Evolutionary conservation across 163 green algal species (phyloP).

Genomic region (Trebouxiophyceae sp.): DNA sequence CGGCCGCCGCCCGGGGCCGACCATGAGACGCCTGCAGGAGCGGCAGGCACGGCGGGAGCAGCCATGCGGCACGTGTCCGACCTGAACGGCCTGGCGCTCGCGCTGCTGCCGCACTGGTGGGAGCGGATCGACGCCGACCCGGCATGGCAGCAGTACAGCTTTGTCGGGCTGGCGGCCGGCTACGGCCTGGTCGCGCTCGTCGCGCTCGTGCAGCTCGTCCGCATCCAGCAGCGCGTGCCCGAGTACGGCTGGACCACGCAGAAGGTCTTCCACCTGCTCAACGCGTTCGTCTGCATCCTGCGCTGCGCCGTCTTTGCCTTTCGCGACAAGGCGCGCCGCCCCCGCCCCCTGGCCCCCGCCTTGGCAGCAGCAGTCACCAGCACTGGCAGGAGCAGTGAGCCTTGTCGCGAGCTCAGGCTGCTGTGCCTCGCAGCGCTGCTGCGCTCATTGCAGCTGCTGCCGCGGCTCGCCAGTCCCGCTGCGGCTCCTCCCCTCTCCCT

Average conservation of each 20-base stretch:
- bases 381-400: too few relatives aligned
- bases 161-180: conserved; percentile 46
- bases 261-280: conserved; percentile 98
- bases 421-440: too few relatives aligned
- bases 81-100: background rate
- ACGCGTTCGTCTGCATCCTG: conserved; percentile 74
- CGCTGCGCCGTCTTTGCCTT: conserved; percentile 78
- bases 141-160: conserved; percentile 46
- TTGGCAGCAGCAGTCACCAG: too few relatives aligned
- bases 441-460: too few relatives aligned
- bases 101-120: conserved; percentile 45
- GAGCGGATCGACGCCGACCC: conserved; percentile 42
- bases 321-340: conserved; percentile 33
- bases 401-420: too few relatives aligned
- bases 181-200: conserved; percentile 68
- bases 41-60: too few relatives aligned
- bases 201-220: conserved; percentile 77
- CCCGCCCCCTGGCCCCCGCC: too few relatives aligned
- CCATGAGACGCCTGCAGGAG: too few relatives aligned
- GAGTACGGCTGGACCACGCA: conserved; percentile 99
- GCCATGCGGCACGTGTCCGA: background rate
- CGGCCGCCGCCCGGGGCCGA: too few relatives aligned
- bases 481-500: too few relatives aligned
- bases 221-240: conserved; percentile 90
- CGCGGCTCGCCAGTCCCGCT: too few relatives aligned